Evolutionary conservation across 306 rosid species (phyloP).

Genomic region (Gleditsia sinensis): DNA sequence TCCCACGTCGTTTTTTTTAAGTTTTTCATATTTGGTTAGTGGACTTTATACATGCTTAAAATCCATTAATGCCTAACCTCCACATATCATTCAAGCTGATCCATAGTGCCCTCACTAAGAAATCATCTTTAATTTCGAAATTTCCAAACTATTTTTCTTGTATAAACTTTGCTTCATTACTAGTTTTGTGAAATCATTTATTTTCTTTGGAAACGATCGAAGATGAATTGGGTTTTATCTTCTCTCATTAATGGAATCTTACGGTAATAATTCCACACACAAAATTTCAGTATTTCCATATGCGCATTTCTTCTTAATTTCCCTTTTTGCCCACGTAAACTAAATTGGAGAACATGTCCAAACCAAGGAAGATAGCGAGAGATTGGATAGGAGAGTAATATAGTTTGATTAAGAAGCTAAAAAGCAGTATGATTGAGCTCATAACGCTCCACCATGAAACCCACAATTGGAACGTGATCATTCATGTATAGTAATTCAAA

Average conservation of each 20-base stretch:
- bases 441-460: not conserved
- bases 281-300: not conserved
- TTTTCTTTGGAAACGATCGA: no score
- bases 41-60: slow-evolving; percentile 20
- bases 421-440: not conserved
- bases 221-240: not conserved
- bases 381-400: not conserved
- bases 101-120: not conserved
- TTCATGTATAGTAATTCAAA: not conserved
- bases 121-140: not conserved
- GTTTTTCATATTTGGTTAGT: slow-evolving; percentile 29
- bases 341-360: not conserved
- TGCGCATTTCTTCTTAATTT: no score
- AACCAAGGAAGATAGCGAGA: not conserved
- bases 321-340: not conserved
- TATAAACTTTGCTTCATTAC: not conserved
- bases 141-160: not conserved
- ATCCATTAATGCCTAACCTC: slow-evolving; percentile 18
- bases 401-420: not conserved
- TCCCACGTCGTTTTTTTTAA: slow-evolving; percentile 5
- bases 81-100: slow-evolving; percentile 10
- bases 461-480: slow-evolving; percentile 19
- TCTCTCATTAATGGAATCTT: not conserved
- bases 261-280: not conserved
- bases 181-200: not conserved